Conservation (phyloP, 768 basidiomycete species). For the Leccinum subtestaceum region DNA sequence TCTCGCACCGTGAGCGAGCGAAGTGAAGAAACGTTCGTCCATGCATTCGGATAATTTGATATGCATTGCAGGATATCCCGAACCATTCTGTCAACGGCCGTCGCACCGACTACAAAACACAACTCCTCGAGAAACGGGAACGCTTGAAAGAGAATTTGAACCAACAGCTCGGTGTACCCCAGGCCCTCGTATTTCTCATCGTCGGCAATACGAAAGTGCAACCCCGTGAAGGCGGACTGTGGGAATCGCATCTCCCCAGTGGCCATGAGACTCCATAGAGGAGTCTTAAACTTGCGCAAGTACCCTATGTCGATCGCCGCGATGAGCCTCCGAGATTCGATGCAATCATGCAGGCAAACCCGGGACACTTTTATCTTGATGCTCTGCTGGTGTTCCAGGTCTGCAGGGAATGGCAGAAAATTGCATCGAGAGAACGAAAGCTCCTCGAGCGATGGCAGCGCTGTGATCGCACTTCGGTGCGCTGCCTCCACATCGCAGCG, state of each 20-base stretch:
- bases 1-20: not conserved
- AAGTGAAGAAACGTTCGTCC: not conserved
- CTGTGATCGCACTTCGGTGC: slow-evolving; percentile 17
- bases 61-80: not conserved
- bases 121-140: not conserved
- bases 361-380: not conserved
- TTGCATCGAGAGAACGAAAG: slow-evolving; percentile 10
- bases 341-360: not conserved
- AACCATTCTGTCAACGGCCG: not conserved
- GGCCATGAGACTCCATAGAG: not conserved
- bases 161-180: not conserved
- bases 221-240: not conserved
- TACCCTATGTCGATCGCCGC: not conserved
- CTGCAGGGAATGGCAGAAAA: not conserved
- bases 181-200: not conserved
- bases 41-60: not conserved
- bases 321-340: not conserved
- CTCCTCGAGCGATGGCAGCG: slow-evolving; percentile 13
- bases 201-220: not conserved
- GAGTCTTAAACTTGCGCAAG: not conserved
- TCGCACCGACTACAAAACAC: not conserved
- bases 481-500: slow-evolving; percentile 6
- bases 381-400: not conserved
- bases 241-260: not conserved
- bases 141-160: not conserved